These are phyloP conservation scores for Polyrhizophydium stewartii DNA, from an alignment of 371 early-diverging fungal genomes.

Conservation along the genomic window DNA sequence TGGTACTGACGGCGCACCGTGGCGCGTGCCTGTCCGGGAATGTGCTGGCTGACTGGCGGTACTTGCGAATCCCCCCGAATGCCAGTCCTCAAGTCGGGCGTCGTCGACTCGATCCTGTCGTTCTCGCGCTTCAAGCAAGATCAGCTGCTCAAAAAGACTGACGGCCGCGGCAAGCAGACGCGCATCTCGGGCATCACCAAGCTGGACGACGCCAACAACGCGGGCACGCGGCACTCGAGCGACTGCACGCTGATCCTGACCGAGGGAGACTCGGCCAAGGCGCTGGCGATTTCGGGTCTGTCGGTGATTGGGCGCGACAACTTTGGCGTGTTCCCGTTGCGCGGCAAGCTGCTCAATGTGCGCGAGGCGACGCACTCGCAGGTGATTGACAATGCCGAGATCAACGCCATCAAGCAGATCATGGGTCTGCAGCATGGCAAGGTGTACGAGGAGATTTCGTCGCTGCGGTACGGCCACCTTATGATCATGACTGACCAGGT, in stretches of 20 bases:
- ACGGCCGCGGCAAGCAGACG: conserved; percentile 68
- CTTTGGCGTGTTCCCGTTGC: conserved; percentile 98
- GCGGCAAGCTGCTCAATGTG: conserved; percentile 99
- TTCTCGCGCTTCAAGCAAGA: conserved; percentile 84
- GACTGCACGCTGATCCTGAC: conserved; percentile 98
- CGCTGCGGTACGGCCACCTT: conserved; percentile 93
- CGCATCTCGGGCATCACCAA: conserved; percentile 88
- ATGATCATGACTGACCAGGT: conserved; percentile 99
- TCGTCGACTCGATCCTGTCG: conserved; percentile 80
- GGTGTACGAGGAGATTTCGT: conserved; percentile 66
- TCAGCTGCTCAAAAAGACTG: conserved; percentile 89
- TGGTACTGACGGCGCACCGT: background rate
- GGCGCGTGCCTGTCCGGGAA: background rate
- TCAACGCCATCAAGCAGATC: conserved; percentile 92
- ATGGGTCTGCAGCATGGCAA: conserved; percentile 94
- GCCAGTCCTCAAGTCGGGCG: conserved; percentile 69
- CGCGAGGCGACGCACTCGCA: conserved; percentile 84
- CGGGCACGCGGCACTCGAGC: conserved; percentile 76
- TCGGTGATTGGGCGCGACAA: conserved; percentile 92
- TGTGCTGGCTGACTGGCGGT: background rate
- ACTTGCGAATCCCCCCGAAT: background rate
- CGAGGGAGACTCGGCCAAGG: conserved; percentile 99
- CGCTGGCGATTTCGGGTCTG: conserved; percentile 93
- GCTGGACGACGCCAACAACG: conserved; percentile 97
- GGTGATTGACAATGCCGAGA: conserved; percentile 90